Evolutionary conservation across 208 protist species (phyloP).

Genomic region (Crithidia brevicula): DNA sequence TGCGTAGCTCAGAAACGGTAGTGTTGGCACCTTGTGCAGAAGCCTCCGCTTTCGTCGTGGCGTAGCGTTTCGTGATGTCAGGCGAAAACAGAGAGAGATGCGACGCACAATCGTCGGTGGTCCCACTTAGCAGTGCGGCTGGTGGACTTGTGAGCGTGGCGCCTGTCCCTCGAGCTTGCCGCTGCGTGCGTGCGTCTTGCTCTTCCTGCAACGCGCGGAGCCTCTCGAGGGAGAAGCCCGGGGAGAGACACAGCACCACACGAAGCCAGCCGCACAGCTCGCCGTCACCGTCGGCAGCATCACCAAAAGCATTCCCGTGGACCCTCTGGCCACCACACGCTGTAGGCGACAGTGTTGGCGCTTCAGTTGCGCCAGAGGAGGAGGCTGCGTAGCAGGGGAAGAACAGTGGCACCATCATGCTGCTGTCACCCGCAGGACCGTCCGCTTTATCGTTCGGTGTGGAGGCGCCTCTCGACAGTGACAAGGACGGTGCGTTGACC

Average conservation of each 20-base stretch:
- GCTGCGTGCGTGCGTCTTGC: background rate
- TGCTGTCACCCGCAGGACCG: background rate
- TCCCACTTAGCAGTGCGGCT: too few species aligned
- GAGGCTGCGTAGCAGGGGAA: background rate
- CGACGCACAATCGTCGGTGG: too few species aligned
- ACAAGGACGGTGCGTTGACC: background rate
- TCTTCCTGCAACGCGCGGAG: background rate
- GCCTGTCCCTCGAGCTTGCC: too few species aligned
- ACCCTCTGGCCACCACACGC: background rate
- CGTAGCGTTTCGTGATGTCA: too few species aligned
- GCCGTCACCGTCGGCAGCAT: background rate
- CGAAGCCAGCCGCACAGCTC: background rate
- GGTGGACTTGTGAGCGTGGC: too few species aligned
- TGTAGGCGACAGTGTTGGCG: background rate
- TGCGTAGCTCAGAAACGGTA: too few species aligned
- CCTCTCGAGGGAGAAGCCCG: background rate
- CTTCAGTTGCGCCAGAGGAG: background rate
- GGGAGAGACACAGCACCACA: conserved; percentile 1
- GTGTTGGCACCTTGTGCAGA: too few species aligned
- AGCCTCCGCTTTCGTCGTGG: too few species aligned
- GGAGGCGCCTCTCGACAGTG: background rate
- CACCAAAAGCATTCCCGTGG: background rate
- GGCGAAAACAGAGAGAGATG: too few species aligned
- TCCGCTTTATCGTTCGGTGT: background rate
- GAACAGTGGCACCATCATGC: conserved; percentile 1